Evolutionary conservation across 1,284 basidiomycete species (phyloP).

Genomic region (Tetrapyrgos nigripes): DNA sequence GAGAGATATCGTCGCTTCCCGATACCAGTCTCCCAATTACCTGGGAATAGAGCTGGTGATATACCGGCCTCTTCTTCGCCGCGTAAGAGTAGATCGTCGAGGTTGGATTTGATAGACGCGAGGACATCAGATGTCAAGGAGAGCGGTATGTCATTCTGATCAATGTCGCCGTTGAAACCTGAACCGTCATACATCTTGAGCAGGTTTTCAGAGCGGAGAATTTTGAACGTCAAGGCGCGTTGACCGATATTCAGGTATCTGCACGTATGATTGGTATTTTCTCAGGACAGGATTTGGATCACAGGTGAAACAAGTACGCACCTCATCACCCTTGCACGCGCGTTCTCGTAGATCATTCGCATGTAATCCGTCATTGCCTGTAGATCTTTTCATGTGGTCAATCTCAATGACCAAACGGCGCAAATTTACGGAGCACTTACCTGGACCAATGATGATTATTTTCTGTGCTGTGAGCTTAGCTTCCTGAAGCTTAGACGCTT

Average conservation of each 20-base stretch:
- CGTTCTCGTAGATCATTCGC: not conserved
- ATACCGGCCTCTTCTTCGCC: not conserved
- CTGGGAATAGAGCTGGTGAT: not conserved
- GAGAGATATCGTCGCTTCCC: not conserved
- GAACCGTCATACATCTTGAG: not conserved
- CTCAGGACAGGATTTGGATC: no score
- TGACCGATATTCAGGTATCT: constrained; percentile 4
- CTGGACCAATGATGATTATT: not conserved
- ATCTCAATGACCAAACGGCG: no score
- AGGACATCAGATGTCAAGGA: not conserved
- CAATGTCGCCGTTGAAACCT: not conserved
- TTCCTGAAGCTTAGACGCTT: not conserved
- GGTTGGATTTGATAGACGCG: constrained; percentile 1
- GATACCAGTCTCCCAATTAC: constrained; percentile 1
- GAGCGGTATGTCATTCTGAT: not conserved
- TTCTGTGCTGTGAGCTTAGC: not conserved
- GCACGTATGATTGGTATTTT: not conserved
- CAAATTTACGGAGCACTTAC: not conserved
- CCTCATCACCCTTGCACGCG: not conserved
- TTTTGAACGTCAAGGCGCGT: constrained; percentile 2
- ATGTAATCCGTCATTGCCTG: constrained; percentile 1
- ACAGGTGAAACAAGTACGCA: not conserved
- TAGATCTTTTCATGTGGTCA: not conserved
- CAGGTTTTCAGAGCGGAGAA: not conserved
- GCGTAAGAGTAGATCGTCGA: not conserved